Evolutionary conservation across 257 asterid genomes (phyloP).

Genomic region (Asclepias syriaca): DNA sequence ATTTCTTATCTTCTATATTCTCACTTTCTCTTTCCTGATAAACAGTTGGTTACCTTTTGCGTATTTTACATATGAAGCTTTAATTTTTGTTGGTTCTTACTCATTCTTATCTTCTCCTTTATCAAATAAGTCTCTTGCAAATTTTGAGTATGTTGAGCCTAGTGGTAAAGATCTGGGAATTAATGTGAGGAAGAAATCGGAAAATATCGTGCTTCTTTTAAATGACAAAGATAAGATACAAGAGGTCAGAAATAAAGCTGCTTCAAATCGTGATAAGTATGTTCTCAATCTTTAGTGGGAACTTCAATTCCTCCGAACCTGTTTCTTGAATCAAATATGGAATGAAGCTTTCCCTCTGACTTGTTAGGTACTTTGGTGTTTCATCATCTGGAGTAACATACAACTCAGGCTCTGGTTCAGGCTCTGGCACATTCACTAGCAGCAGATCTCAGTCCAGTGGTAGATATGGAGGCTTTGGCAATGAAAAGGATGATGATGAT

Average conservation of each 20-base stretch:
- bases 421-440: constrained; percentile 63
- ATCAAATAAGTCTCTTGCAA: constrained; percentile 61
- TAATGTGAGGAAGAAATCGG: constrained; percentile 89
- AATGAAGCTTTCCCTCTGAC: constrained; percentile 16
- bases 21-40: constrained; percentile 8
- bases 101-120: constrained; percentile 17
- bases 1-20: constrained; percentile 13
- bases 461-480: constrained; percentile 77
- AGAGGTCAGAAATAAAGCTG: constrained; percentile 78
- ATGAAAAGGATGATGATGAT: constrained; percentile 44
- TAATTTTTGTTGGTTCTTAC: constrained; percentile 14
- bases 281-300: constrained; percentile 25
- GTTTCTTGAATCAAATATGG: constrained; percentile 14
- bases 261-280: constrained; percentile 85
- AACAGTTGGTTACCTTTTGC: constrained; percentile 8
- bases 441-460: constrained; percentile 42
- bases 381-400: constrained; percentile 80
- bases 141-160: constrained; percentile 89
- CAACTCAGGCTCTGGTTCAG: constrained; percentile 67
- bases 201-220: constrained; percentile 65
- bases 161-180: constrained; percentile 84
- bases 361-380: constrained; percentile 73
- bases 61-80: neutral
- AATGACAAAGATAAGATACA: constrained; percentile 89
- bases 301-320: constrained; percentile 8